Evolutionary conservation across 129 eudicot genomes (phyloP).

Genomic region (Glebionis coronaria): DNA sequence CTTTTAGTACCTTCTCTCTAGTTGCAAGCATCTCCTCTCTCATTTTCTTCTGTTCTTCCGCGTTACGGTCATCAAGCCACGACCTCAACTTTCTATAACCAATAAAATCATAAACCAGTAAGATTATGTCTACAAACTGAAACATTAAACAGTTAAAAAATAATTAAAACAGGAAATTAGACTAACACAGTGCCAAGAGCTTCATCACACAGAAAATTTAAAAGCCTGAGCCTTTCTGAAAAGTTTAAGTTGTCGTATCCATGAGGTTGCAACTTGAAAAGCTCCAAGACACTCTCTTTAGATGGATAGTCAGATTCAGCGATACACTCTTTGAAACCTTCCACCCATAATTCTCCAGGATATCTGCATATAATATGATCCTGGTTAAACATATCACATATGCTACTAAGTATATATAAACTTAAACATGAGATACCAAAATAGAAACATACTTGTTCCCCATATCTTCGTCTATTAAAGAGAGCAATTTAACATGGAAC

Average conservation of each 20-base stretch:
- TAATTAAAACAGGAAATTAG: background rate
- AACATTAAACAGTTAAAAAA: background rate
- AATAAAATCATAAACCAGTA: constrained; percentile 8
- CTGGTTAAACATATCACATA: constrained; percentile 7
- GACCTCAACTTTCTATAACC: constrained; percentile 38
- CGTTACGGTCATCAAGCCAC: constrained; percentile 52
- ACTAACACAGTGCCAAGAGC: constrained; percentile 50
- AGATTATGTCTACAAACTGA: background rate
- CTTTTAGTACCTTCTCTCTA: constrained; percentile 43
- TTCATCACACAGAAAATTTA: constrained; percentile 53
- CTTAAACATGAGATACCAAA: background rate
- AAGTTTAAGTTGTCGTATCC: constrained; percentile 32
- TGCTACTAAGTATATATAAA: constrained; percentile 10
- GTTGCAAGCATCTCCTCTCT: constrained; percentile 37
- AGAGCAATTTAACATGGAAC: constrained; percentile 47
- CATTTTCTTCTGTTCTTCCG: constrained; percentile 41
- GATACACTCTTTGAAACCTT: constrained; percentile 35
- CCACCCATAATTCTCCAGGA: constrained; percentile 38
- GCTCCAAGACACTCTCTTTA: constrained; percentile 35
- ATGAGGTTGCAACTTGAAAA: constrained; percentile 23
- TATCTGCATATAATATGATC: constrained; percentile 30
- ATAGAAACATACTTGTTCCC: constrained; percentile 36
- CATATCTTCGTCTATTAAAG: constrained; percentile 35
- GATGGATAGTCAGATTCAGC: constrained; percentile 26
- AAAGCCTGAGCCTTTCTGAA: constrained; percentile 41